Evolutionary conservation across 768 basidiomycete genomes (phyloP), one percentile per base, ranked within the genome.

Genomic region (Crepidotus variabilis): DNA sequence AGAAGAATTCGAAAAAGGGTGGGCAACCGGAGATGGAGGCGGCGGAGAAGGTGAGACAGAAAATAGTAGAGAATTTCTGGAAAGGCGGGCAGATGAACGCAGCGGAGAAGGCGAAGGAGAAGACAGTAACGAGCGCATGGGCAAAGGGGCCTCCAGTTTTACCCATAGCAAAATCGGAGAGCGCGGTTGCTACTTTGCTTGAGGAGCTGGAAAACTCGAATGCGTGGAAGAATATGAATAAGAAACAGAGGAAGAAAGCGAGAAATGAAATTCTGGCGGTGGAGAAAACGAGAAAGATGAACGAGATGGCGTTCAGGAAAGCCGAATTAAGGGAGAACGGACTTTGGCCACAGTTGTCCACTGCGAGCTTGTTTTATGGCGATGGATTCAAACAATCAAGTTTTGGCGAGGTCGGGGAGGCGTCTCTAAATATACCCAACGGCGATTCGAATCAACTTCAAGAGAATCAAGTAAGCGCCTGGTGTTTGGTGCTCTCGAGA

Each of bases 1-100:
- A 43, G 39, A 35, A 52, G 20, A 61, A 52, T 47, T 45, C 55
- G 52, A 45, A 34, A 39, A 33, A 23, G 32, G 34, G 8, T 46
- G 21, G 46, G 8, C 47, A 33, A 16, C 34, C 47, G n/a, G n/a
- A n/a, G n/a, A n/a, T n/a, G n/a, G n/a, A n/a, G 21, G 21, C 22
- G 13, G 21, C 18, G 18, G 18, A 43, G 39, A 20, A 28, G 39
- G 14, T 20, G 2, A 43, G 13, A 16, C 5, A 14, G 39, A 43
- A 43, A 20, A 43, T 5, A 43, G 39, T 20, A 11, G 39, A 16
- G 39, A 8, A 8, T 36, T 8, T 36, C 35, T 16, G 16, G 16
- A 36, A 36, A 36, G n/a, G n/a, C 35, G 9, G 8, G 35, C 35
- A 16, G 35, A 8, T 16, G 35, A 36, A 36, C 35, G n/a, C 35